phyloP scores from a whole-genome alignment of 192 early-diverging fungal species.

The Glomus cerebriforme region DNA sequence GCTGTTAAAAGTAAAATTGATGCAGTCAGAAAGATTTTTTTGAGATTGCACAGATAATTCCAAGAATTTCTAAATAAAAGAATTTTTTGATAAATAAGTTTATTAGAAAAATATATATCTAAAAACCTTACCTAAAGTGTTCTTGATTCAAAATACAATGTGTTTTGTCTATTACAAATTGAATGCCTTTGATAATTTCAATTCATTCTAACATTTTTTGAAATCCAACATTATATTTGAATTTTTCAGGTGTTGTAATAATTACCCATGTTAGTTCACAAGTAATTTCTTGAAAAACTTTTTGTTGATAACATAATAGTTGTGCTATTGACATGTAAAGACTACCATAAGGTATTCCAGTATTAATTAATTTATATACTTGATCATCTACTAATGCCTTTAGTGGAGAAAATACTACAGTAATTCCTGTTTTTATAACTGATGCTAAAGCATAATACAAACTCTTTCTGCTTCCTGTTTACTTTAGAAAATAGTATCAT shows the following conservation, averaged over 20 bases:
- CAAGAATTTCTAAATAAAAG: slow-evolving; percentile 95
- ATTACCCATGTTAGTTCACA: slow-evolving; percentile 57
- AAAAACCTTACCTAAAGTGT: neutral
- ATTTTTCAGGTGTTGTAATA: slow-evolving; percentile 87
- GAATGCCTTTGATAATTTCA: slow-evolving; percentile 50
- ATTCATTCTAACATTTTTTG: slow-evolving; percentile 56
- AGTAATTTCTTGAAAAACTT: slow-evolving; percentile 8
- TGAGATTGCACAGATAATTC: slow-evolving; percentile 68
- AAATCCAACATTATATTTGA: slow-evolving; percentile 50
- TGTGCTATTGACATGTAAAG: slow-evolving; percentile 56
- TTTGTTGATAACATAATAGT: slow-evolving; percentile 56
- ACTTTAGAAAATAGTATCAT: neutral
- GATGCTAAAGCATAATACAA: neutral
- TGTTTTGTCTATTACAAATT: slow-evolving; percentile 95
- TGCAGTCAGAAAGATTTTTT: slow-evolving; percentile 66
- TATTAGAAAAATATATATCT: neutral
- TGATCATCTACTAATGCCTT: slow-evolving; percentile 97
- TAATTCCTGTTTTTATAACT: slow-evolving; percentile 51
- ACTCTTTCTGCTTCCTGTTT: neutral
- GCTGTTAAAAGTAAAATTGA: slow-evolving; percentile 95
- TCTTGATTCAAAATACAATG: slow-evolving; percentile 68
- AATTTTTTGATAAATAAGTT: slow-evolving; percentile 77
- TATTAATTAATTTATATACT: slow-evolving; percentile 61
- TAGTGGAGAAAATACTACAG: slow-evolving; percentile 90
- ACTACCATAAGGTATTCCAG: slow-evolving; percentile 48